phyloP scores from a whole-genome alignment of 2,329 filamentous ascomycete genomes.

The Fusarium ambrosium region DNA sequence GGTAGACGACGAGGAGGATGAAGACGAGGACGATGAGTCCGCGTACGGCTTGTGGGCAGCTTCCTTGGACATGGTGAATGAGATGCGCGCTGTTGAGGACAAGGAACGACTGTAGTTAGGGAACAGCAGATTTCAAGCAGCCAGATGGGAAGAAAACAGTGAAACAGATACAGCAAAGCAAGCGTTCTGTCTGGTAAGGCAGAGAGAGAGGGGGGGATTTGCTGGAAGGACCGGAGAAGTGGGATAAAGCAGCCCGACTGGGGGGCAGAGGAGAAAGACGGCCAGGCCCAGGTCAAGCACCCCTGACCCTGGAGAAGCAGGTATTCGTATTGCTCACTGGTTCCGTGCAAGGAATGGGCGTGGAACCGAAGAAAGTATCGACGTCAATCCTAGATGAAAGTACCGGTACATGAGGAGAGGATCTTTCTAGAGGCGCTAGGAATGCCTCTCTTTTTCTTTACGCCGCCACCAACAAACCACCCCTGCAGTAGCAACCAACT shows the following conservation, averaged over 20 bases:
- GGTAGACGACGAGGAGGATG: not conserved
- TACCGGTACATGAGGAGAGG: not conserved
- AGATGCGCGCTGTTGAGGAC: not conserved
- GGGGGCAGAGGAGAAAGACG: not conserved
- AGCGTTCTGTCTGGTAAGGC: not conserved
- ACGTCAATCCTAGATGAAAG: not conserved
- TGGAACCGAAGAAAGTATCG: not conserved
- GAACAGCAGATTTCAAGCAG: not conserved
- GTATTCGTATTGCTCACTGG: not conserved
- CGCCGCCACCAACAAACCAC: not conserved
- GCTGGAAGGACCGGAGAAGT: not conserved
- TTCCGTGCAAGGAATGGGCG: not conserved
- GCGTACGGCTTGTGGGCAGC: not conserved
- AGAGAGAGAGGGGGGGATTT: not conserved
- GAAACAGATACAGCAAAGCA: not conserved
- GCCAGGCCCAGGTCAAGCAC: not conserved
- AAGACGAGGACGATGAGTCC: not conserved
- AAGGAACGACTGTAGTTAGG: constrained; percentile 6
- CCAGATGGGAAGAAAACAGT: not conserved
- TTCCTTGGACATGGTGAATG: constrained; percentile 1
- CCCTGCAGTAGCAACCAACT: not conserved
- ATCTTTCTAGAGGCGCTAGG: not conserved
- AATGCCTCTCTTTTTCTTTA: not conserved
- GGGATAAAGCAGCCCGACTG: not conserved
- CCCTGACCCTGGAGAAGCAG: not conserved